Base-by-base conservation (phyloP, 768 basidiomycete genomes). In the Gelatoporia subvermispora region DNA sequence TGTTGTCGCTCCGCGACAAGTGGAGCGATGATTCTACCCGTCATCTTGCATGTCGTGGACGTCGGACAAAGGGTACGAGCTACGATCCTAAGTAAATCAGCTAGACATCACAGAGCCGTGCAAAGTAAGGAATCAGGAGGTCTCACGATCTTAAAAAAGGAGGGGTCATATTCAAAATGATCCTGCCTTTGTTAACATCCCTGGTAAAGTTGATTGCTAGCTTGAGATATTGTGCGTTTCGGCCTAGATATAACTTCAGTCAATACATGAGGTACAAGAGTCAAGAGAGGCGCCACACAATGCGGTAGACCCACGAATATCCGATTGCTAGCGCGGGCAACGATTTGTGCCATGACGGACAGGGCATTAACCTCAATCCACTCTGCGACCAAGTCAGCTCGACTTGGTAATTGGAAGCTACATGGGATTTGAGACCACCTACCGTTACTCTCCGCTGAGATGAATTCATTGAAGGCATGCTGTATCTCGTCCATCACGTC, bases 401-500 rank as follows among this genome's bases (percentile, higher is more conserved):
- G 13, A 13, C 28, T 13, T 31, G 13, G 28, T 13, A 31, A 13
- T 31, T 13, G 13, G 5, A 13, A 5, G 28, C 28, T 13, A 31
- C 7, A 13, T 40, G 39, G 25, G 31, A 41, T 16, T 21, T 22
- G 16, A 21, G n/a, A n/a, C 11, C 18, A 34, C n/a, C n/a, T n/a
- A 18, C 21, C 8, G 4, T 16, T 7, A 20, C 21, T 24, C 9
- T 42, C 15, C 4, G 47, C 17, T 7, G 5, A 20, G n/a, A 22
- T 10, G 16, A 41, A 1, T 17, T 42, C 3, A 42, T 35, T 46
- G 45, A 49, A 2, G 47, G 50, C 49, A 35, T 2, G 17, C 13
- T 22, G 8, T n/a, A 64, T 52, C 39, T 65, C 64, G 17, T 64
- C 60, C 3, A 47, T 41, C 8, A 63, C 46, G 2, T 53, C 59